A percentile compares a stretch with the other conserved stretches of the same genome.
phyloP scores from a whole-genome alignment of 306 rosid species.

The Neltuma alba region DNA sequence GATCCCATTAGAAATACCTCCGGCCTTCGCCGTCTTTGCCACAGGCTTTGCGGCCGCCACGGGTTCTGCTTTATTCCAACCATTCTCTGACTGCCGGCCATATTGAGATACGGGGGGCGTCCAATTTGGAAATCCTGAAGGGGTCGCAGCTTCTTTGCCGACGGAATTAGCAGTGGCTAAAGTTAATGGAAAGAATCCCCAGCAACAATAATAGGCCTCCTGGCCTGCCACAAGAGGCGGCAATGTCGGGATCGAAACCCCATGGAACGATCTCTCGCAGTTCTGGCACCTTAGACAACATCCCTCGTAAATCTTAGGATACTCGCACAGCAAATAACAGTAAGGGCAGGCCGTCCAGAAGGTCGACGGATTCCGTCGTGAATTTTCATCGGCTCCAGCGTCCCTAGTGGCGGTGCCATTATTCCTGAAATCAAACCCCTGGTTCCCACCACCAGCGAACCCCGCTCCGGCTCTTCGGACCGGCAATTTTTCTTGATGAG shows the following conservation, averaged over 20 bases:
- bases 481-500: slow-evolving; percentile 52
- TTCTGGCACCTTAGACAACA: slow-evolving; percentile 86
- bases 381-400: slow-evolving; percentile 1
- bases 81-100: slow-evolving; percentile 24
- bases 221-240: slow-evolving; percentile 79
- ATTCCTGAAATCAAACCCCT: slow-evolving; percentile 1
- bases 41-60: background rate
- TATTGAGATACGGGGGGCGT: slow-evolving; percentile 36
- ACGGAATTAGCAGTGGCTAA: slow-evolving; percentile 39
- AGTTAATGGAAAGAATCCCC: slow-evolving; percentile 87
- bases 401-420: background rate
- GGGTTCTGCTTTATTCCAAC: slow-evolving; percentile 7
- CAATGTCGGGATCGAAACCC: slow-evolving; percentile 46
- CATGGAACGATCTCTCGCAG: slow-evolving; percentile 75
- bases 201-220: slow-evolving; percentile 82
- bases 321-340: slow-evolving; percentile 77
- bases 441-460: background rate
- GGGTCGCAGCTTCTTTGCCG: slow-evolving; percentile 31
- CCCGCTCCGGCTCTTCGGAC: slow-evolving; percentile 43
- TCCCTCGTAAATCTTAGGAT: slow-evolving; percentile 68
- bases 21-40: background rate
- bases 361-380: slow-evolving; percentile 44
- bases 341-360: slow-evolving; percentile 99
- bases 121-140: slow-evolving; percentile 49
- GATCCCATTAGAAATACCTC: slow-evolving; percentile 33